A percentile compares a stretch with the other conserved stretches of the same genome.
These are phyloP conservation scores for Sporisorium iseilematis-ciliati DNA, from an alignment of 1,284 basidiomycete genomes.

Conservation along the genomic window DNA sequence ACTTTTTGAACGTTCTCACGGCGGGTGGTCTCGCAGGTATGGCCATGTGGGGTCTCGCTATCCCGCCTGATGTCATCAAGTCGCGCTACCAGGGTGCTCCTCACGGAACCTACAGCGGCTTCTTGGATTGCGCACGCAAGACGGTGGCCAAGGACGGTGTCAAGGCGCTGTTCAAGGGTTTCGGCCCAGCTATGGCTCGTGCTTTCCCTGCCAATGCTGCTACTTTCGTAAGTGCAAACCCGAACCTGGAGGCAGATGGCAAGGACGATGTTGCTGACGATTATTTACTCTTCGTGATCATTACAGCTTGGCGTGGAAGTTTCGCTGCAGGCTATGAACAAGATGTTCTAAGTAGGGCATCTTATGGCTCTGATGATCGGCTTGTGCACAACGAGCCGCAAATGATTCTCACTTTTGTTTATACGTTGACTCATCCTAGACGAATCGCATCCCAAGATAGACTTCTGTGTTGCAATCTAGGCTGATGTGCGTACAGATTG, in stretches of 20 bases:
- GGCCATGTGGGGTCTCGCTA: slow-evolving; percentile 77
- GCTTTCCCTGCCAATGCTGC: slow-evolving; percentile 88
- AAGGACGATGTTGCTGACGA: slow-evolving; percentile 73
- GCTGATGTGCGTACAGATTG: too few relatives aligned
- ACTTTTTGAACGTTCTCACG: slow-evolving; percentile 86
- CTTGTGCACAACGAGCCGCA: too few relatives aligned
- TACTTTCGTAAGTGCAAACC: slow-evolving; percentile 80
- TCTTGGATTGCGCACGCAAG: slow-evolving; percentile 91
- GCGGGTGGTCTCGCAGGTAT: slow-evolving; percentile 96
- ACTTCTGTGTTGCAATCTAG: background rate
- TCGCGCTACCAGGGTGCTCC: slow-evolving; percentile 97
- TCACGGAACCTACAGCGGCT: slow-evolving; percentile 91
- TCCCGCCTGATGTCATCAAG: slow-evolving; percentile 76
- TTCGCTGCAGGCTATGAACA: slow-evolving; percentile 80
- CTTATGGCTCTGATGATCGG: too few relatives aligned
- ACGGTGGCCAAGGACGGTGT: slow-evolving; percentile 92
- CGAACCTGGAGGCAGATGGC: too few relatives aligned
- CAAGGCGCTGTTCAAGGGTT: slow-evolving; percentile 92
- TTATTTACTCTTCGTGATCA: background rate
- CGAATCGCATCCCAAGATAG: slow-evolving; percentile 1
- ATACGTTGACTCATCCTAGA: slow-evolving; percentile 6
- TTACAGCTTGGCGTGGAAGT: slow-evolving; percentile 82
- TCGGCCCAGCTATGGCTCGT: slow-evolving; percentile 86
- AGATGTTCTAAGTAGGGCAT: slow-evolving; percentile 71
- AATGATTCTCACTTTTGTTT: background rate